Conservation (phyloP, 2,329 filamentous ascomycete genomes). For the Trichoderma atrobrunneum region DNA sequence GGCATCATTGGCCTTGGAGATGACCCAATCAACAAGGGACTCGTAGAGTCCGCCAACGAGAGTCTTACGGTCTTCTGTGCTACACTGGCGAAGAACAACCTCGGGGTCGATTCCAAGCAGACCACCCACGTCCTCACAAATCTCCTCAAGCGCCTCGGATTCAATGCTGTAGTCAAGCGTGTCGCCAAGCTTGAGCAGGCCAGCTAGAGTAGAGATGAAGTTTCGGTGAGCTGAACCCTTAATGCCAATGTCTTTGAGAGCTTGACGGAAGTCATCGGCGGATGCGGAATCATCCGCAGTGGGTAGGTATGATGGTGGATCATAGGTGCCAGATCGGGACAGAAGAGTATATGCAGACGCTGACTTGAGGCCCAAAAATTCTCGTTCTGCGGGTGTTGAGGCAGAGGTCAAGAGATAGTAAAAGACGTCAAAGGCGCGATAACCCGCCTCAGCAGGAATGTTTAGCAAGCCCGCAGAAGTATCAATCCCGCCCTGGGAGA, state of each 20-base stretch:
- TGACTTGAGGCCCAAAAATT: constrained; percentile 78
- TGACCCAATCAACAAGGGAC: constrained; percentile 90
- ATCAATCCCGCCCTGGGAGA: constrained; percentile 87
- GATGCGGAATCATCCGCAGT: constrained; percentile 89
- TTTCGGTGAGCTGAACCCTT: constrained; percentile 80
- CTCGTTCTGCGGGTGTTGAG: constrained; percentile 82
- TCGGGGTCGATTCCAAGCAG: constrained; percentile 86
- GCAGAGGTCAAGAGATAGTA: constrained; percentile 94
- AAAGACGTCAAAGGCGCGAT: constrained; percentile 94
- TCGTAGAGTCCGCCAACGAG: constrained; percentile 89
- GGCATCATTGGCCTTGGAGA: constrained; percentile 80
- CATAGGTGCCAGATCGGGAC: constrained; percentile 79
- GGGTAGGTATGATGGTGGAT: constrained; percentile 82
- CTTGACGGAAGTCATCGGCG: constrained; percentile 86
- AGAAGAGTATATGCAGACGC: constrained; percentile 76
- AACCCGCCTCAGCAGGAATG: constrained; percentile 74
- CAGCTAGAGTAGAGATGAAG: constrained; percentile 81
- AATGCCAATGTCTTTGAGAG: constrained; percentile 88
- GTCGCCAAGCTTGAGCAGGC: constrained; percentile 87
- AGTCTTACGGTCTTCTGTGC: constrained; percentile 77
- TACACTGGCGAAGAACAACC: constrained; percentile 72
- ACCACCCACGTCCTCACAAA: constrained; percentile 86
- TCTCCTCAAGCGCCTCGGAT: constrained; percentile 76
- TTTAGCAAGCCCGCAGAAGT: constrained; percentile 75
- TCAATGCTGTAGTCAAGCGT: constrained; percentile 82